A percentile compares a stretch with the other conserved stretches of the same genome.
phyloP scores from a whole-genome alignment of 73 alveolate species.

The Halteria grandinella region DNA sequence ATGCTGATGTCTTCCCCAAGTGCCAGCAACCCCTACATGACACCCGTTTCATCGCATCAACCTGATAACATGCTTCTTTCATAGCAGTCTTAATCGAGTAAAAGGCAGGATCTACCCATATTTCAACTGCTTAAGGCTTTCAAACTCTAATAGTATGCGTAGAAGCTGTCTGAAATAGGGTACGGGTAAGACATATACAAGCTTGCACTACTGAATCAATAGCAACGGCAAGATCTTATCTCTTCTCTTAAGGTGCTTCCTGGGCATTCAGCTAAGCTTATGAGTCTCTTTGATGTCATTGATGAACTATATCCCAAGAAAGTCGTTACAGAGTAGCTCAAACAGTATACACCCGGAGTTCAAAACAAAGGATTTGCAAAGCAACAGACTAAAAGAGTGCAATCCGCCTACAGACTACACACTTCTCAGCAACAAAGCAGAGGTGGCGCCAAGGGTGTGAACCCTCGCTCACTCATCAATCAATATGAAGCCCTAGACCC shows the following conservation, averaged over 20 bases:
- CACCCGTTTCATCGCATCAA: too few species aligned
- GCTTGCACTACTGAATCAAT: conserved; percentile 50
- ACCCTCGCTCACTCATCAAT: conserved; percentile 31
- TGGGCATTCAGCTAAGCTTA: conserved; percentile 65
- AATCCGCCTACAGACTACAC: conserved; percentile 14
- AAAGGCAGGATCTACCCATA: conserved; percentile 54
- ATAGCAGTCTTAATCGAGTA: background rate
- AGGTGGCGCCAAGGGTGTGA: too few species aligned
- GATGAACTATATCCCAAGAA: conserved; percentile 73
- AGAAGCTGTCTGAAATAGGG: conserved; percentile 64
- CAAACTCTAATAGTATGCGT: conserved; percentile 67
- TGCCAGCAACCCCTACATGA: conserved; percentile 32
- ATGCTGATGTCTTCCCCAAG: conserved; percentile 30
- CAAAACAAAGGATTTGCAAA: too few species aligned
- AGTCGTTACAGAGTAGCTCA: conserved; percentile 33
- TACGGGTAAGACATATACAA: conserved; percentile 70
- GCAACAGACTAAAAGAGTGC: conserved; percentile 22
- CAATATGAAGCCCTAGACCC: conserved; percentile 45
- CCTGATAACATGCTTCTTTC: too few species aligned
- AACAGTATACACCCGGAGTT: conserved; percentile 25
- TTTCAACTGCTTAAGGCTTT: conserved; percentile 59
- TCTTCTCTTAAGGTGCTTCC: conserved; percentile 64
- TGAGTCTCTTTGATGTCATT: conserved; percentile 56
- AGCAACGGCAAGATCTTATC: conserved; percentile 41
- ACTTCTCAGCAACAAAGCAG: too few species aligned